These are phyloP conservation scores for Lactifluus volemus DNA, from an alignment of 768 basidiomycete genomes.

Conservation along the genomic window DNA sequence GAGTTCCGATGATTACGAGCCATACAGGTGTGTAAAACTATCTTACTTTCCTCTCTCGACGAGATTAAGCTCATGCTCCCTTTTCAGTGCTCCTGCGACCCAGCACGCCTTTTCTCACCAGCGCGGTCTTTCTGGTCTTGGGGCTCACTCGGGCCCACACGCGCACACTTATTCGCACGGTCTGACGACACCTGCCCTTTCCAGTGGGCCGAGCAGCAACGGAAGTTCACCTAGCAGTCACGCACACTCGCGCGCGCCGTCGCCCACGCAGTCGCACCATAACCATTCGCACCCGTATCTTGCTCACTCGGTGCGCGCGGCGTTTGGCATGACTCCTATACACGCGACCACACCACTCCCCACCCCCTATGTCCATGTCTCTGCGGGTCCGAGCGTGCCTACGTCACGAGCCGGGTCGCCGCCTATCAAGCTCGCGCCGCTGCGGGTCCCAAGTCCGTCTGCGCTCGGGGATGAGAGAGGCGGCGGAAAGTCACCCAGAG, in stretches of 20 bases:
- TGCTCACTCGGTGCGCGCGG: slow-evolving; percentile 75
- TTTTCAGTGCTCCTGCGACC: slow-evolving; percentile 25
- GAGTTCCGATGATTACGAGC: slow-evolving; percentile 25
- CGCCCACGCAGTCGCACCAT: slow-evolving; percentile 35
- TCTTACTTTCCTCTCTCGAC: slow-evolving; percentile 20
- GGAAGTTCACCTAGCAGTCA: slow-evolving; percentile 54
- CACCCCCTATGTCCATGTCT: slow-evolving; percentile 15
- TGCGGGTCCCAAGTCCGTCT: slow-evolving; percentile 39
- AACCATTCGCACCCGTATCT: slow-evolving; percentile 33
- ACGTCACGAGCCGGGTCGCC: slow-evolving; percentile 57
- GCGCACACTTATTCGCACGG: slow-evolving; percentile 23
- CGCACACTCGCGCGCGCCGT: slow-evolving; percentile 49
- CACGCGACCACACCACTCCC: slow-evolving; percentile 33
- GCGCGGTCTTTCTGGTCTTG: slow-evolving; percentile 18
- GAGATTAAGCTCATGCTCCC: slow-evolving; percentile 11
- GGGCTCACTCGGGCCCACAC: slow-evolving; percentile 19
- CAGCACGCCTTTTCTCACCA: slow-evolving; percentile 25
- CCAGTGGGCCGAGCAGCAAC: slow-evolving; percentile 55
- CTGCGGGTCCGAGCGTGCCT: slow-evolving; percentile 30
- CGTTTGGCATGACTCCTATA: slow-evolving; percentile 91
- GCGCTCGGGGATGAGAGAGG: slow-evolving; percentile 15
- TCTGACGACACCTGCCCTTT: slow-evolving; percentile 51
- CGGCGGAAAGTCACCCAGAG: slow-evolving; percentile 13
- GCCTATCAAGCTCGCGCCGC: slow-evolving; percentile 63
- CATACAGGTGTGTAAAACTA: slow-evolving; percentile 10